Evolutionary conservation across 2,329 filamentous ascomycete species (phyloP).

Genomic region (Blastomyces emzantsi): DNA sequence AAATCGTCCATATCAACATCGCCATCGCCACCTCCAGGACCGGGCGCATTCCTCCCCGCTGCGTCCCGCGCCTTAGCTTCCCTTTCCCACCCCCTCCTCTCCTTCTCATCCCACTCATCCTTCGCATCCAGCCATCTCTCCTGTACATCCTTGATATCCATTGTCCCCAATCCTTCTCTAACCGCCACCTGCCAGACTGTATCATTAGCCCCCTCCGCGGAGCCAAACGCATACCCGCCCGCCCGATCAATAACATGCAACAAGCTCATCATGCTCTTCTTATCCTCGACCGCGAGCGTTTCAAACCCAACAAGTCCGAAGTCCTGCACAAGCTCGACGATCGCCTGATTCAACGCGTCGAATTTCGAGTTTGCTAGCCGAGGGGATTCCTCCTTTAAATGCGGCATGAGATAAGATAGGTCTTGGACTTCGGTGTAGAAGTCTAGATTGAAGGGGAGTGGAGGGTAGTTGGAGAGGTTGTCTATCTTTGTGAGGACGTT

Average conservation of each 20-base stretch:
- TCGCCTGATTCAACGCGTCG: slow-evolving; percentile 71
- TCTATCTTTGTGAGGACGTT: slow-evolving; percentile 98
- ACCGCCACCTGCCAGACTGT: slow-evolving; percentile 97
- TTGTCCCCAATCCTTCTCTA: slow-evolving; percentile 57
- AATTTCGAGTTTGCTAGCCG: slow-evolving; percentile 65
- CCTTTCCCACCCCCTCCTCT: slow-evolving; percentile 65
- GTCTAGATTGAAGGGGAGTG: slow-evolving; percentile 88
- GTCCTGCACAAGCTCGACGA: slow-evolving; percentile 77
- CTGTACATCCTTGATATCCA: slow-evolving; percentile 84
- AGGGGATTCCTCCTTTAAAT: slow-evolving; percentile 69
- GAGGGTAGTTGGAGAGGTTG: slow-evolving; percentile 74
- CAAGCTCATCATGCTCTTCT: slow-evolving; percentile 90
- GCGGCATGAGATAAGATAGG: slow-evolving; percentile 70
- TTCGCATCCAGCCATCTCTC: slow-evolving; percentile 92
- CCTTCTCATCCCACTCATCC: slow-evolving; percentile 74
- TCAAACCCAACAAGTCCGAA: slow-evolving; percentile 89
- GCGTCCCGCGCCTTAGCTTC: slow-evolving; percentile 51
- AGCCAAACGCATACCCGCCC: slow-evolving; percentile 85
- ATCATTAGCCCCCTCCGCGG: slow-evolving; percentile 85
- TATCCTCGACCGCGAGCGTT: slow-evolving; percentile 91
- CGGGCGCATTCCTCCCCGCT: slow-evolving; percentile 20
- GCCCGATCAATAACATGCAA: slow-evolving; percentile 84
- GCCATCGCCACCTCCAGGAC: slow-evolving; percentile 22
- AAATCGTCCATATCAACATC: slow-evolving; percentile 25
- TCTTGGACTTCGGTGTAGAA: slow-evolving; percentile 98